Evolutionary conservation across 1,139 yeast species (phyloP).

Genomic region (Yamadazyma sp.): DNA sequence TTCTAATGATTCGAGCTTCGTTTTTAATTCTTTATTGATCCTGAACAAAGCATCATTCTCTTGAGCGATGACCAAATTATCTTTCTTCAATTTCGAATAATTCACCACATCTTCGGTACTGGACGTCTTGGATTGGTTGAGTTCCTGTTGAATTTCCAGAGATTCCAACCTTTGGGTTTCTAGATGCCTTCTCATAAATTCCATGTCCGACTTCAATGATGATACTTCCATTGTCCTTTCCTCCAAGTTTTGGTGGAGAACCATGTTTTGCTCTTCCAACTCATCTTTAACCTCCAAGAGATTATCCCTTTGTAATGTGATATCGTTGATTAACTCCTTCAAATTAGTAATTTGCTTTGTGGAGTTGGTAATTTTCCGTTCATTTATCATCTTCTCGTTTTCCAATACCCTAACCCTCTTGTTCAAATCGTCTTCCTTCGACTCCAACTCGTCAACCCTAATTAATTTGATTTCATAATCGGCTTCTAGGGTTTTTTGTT

Average conservation of each 20-base stretch:
- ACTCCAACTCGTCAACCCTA: slow-evolving; percentile 52
- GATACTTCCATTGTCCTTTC: slow-evolving; percentile 37
- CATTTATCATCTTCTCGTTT: slow-evolving; percentile 45
- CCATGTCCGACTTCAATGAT: slow-evolving; percentile 30
- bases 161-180: slow-evolving; percentile 35
- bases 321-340: slow-evolving; percentile 52
- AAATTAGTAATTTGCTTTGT: slow-evolving; percentile 52
- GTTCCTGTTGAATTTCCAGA: slow-evolving; percentile 32
- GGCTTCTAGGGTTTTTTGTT: slow-evolving; percentile 49
- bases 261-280: slow-evolving; percentile 47
- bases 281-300: slow-evolving; percentile 47
- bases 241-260: slow-evolving; percentile 45
- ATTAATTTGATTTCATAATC: slow-evolving; percentile 51
- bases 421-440: slow-evolving; percentile 42
- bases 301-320: slow-evolving; percentile 50
- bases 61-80: slow-evolving; percentile 38
- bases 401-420: slow-evolving; percentile 48
- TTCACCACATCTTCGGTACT: slow-evolving; percentile 34
- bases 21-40: slow-evolving; percentile 35
- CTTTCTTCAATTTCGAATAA: slow-evolving; percentile 39
- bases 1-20: slow-evolving; percentile 36
- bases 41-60: slow-evolving; percentile 44
- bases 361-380: slow-evolving; percentile 47
- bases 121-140: slow-evolving; percentile 34
- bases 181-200: slow-evolving; percentile 36